Base-by-base conservation (phyloP, 164 flowering plant species). In the Annona squamosa region DNA sequence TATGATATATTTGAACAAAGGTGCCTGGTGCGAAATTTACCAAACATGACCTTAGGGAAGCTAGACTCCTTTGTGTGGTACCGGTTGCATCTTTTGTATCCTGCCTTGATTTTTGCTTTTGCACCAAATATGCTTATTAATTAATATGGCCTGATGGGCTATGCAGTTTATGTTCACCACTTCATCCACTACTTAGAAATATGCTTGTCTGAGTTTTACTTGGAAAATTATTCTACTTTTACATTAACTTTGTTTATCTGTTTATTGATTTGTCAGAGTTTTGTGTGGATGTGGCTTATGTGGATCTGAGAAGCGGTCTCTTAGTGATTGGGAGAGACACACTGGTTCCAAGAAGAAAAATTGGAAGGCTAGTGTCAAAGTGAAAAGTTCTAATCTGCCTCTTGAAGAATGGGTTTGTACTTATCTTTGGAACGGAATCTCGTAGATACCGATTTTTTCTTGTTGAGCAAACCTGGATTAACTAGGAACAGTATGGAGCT, bases 311-410 rank as follows among this genome's bases (percentile, higher is more conserved):
- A 93, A 92, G 83, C 88, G 82, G 77, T 81, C 88, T 52, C 95
- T 93, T 67, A 86, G 90, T 86, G 97, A 93, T 41, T 96, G 99
- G 98, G 98, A 93, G 71, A 73, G 89, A 42, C 99, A 96, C 79
- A 90, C 98, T 9, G 98, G 98, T 80, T 93, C 92, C 57, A 93
- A 85, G 77, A 79, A 81, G 61, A 93, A 84, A 82, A 92, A 96
- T 71, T 96, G 98, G 98, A 91, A 82, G 81, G 76, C 83, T 26
- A 91, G 91, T 82, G 85, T 96, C 72, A 86, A 75, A 82, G 95
- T 96, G 80, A 93, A 93, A 84, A 92, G 85, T 73, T 89, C 97
- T 78, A 79, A 86, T 91, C 71, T 88, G 70, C 80, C 92, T 41
- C 87, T 96, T 68, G 97, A 91, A 77, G 87, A 90, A 84, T 96